Base-by-base conservation (phyloP, 768 basidiomycete genomes). In the Kwoniella europaea region DNA sequence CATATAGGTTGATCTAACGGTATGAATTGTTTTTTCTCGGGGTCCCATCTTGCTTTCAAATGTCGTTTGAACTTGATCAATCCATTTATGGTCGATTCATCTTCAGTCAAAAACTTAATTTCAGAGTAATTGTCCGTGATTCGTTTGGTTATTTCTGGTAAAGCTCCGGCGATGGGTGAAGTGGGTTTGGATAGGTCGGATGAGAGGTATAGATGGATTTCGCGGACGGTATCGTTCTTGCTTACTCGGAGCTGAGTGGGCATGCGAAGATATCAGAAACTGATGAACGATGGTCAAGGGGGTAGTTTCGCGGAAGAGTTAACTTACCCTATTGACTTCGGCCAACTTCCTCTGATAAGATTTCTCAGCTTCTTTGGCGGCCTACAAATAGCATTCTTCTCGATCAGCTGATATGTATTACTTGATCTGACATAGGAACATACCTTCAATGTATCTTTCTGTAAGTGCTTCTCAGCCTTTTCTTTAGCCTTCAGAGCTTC, bases 191-290 rank as follows among this genome's bases (percentile, higher is more conserved):
- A 35, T 22, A 79, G 71, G 52, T 79, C 77, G 12, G 69, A 44
- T 1, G 82, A 79, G 42, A 82, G 66, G 63, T 79, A 79, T 10
- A 80, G 55, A 46, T 79, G 71, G 50, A 83, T 71, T 65, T 83
- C 79, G 10, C 77, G 74, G 59, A 83, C 72, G 0, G 77, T 70
- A n/a, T 79, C 81, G 63, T 74, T 72, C 62, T 82, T 80, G 61
- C 72, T 73, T 5, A 70, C 72, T 7, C 79, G 75, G 0, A 82
- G 69, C 75, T 81, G 57, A 35, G 35, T 53, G 16, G 44, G 1
- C 3, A 50, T 44, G 50, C 0, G 50, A 52, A 1, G 0, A 52
- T 16, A 52, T 52, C 15, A 52, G 15, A 52, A 15, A n/a, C 4
- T 29, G 29, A 29, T 29, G 1, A 4, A 29, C 5, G 29, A 29